Conservation (phyloP, 73 alveolate genomes). For the Paraurostyla sp. region DNA sequence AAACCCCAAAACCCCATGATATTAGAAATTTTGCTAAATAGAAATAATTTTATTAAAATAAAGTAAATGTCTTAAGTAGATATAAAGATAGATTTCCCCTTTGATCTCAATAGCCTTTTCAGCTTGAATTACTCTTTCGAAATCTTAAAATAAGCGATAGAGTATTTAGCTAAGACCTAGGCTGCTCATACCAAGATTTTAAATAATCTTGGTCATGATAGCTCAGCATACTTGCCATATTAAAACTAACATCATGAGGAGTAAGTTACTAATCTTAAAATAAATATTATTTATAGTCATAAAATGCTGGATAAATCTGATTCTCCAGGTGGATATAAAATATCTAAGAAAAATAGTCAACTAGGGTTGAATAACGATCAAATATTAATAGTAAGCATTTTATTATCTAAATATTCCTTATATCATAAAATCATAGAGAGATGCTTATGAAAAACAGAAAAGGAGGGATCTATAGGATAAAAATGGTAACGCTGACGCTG, state of each 20-base stretch:
- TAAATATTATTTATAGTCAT: background rate
- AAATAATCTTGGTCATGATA: background rate
- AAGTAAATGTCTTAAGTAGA: background rate
- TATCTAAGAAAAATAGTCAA: too few species aligned
- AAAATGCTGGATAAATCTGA: too few species aligned
- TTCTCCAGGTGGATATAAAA: too few species aligned
- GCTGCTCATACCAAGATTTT: constrained; percentile 25
- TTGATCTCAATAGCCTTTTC: constrained; percentile 42
- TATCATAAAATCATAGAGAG: too few species aligned
- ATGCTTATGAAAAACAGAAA: too few species aligned
- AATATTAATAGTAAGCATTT: too few species aligned
- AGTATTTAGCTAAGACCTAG: constrained; percentile 24
- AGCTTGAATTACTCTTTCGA: constrained; percentile 44
- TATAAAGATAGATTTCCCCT: constrained; percentile 30
- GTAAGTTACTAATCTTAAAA: background rate
- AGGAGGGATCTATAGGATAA: too few species aligned
- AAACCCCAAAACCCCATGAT: constrained; percentile 15
- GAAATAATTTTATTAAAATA: background rate
- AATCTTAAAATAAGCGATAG: constrained; percentile 25
- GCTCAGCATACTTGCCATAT: too few species aligned
- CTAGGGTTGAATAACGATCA: too few species aligned
- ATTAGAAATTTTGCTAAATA: background rate
- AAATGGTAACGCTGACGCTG: too few species aligned
- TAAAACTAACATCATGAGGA: background rate
- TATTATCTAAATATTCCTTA: too few species aligned